phyloP scores from a whole-genome alignment of 371 early-diverging fungal species.

The Actinomucor elegans region DNA sequence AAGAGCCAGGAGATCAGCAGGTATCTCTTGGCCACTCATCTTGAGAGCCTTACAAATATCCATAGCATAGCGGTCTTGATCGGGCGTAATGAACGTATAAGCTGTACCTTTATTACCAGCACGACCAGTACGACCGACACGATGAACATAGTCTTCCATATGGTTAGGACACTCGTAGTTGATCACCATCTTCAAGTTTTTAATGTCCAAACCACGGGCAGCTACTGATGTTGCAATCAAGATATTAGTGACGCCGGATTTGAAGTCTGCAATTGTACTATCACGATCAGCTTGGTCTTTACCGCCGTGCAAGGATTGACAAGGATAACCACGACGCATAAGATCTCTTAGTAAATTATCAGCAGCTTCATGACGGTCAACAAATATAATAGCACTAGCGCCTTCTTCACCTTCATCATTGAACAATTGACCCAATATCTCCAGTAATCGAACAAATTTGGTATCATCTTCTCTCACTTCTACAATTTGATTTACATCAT shows the following conservation, averaged over 20 bases:
- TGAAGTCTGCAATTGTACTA: constrained; percentile 91
- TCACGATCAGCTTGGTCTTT: constrained; percentile 97
- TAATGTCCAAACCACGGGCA: constrained; percentile 99
- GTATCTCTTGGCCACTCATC: constrained; percentile 71
- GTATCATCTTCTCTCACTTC: constrained; percentile 84
- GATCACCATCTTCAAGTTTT: constrained; percentile 92
- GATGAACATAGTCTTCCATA: constrained; percentile 98
- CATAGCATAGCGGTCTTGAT: constrained; percentile 91
- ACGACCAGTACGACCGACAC: constrained; percentile 98
- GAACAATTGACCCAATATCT: constrained; percentile 83
- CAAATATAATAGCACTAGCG: constrained; percentile 85
- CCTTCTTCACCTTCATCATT: constrained; percentile 59
- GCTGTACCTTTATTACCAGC: constrained; percentile 97
- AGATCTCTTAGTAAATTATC: constrained; percentile 87
- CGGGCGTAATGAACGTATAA: constrained; percentile 92
- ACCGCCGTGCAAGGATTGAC: constrained; percentile 94
- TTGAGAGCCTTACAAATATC: constrained; percentile 93
- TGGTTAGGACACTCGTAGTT: constrained; percentile 99
- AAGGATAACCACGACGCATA: constrained; percentile 86
- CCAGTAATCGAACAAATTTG: constrained; percentile 86
- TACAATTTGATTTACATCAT: constrained; percentile 89
- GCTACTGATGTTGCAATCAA: constrained; percentile 99
- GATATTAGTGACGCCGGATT: constrained; percentile 83
- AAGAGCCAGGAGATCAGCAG: constrained; percentile 75
- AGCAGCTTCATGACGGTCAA: constrained; percentile 94